Evolutionary conservation across 176 grass and related monocot species (phyloP).

Genomic region (Oryza meridionalis): DNA sequence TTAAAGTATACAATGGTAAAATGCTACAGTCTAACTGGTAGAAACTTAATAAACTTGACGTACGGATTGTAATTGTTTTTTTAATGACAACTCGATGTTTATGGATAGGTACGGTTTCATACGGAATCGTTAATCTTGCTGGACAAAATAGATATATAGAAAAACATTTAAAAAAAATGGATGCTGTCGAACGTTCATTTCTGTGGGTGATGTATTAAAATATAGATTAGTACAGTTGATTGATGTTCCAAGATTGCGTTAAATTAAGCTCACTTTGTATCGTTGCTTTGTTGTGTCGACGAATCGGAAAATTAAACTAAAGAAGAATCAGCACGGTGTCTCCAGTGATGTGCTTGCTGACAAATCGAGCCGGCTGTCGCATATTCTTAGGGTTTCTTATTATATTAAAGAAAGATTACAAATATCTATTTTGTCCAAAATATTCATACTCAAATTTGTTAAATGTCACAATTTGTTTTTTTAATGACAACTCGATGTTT

Average conservation of each 20-base stretch:
- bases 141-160: neutral
- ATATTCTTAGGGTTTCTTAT: neutral
- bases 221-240: neutral
- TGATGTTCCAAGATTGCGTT: neutral
- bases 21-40: neutral
- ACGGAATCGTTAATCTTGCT: neutral
- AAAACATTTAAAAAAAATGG: neutral
- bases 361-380: neutral
- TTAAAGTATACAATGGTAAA: neutral
- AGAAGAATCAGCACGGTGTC: neutral
- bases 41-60: conserved; percentile 2
- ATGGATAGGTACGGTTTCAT: neutral
- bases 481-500: no score
- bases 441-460: no score
- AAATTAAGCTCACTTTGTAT: conserved; percentile 4
- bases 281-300: neutral
- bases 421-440: no score
- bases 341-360: neutral
- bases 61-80: neutral
- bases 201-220: neutral
- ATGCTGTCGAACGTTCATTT: neutral
- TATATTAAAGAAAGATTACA: neutral
- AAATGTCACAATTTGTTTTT: no score
- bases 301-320: neutral
- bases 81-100: neutral